Conservation (phyloP, 345 rosid genomes). For the Aegle marmelos region DNA sequence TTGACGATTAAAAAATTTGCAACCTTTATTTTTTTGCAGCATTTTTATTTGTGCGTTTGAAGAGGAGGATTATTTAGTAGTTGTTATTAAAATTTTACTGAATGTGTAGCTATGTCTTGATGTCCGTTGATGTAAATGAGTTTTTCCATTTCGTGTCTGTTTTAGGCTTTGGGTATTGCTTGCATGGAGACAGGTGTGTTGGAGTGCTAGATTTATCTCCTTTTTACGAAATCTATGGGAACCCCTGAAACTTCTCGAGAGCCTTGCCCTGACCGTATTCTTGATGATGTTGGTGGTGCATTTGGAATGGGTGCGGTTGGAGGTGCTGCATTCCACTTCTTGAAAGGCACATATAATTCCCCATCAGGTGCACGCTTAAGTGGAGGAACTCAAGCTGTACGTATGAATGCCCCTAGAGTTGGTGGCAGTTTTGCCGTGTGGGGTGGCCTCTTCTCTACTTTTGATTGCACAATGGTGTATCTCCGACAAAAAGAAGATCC, state of each 20-base stretch:
- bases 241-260: slow-evolving; percentile 56
- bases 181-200: not conserved
- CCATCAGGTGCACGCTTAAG: slow-evolving; percentile 49
- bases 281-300: slow-evolving; percentile 51
- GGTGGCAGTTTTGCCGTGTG: slow-evolving; percentile 71
- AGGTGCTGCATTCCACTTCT: slow-evolving; percentile 63
- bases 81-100: not conserved
- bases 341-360: slow-evolving; percentile 54
- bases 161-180: not conserved
- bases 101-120: no score
- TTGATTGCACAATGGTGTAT: slow-evolving; percentile 57
- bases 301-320: slow-evolving; percentile 75
- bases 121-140: no score
- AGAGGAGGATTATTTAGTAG: not conserved
- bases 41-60: no score
- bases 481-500: slow-evolving; percentile 76
- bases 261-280: slow-evolving; percentile 48
- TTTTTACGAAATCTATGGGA: slow-evolving; percentile 33
- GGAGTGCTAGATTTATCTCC: not conserved
- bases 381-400: slow-evolving; percentile 67
- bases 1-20: not conserved
- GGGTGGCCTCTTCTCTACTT: slow-evolving; percentile 61
- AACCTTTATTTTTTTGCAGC: not conserved
- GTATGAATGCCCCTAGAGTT: slow-evolving; percentile 77
- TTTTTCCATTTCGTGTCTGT: no score